Evolutionary conservation across 2,329 filamentous ascomycete species (phyloP).

Genomic region (Pyrenophora teres): DNA sequence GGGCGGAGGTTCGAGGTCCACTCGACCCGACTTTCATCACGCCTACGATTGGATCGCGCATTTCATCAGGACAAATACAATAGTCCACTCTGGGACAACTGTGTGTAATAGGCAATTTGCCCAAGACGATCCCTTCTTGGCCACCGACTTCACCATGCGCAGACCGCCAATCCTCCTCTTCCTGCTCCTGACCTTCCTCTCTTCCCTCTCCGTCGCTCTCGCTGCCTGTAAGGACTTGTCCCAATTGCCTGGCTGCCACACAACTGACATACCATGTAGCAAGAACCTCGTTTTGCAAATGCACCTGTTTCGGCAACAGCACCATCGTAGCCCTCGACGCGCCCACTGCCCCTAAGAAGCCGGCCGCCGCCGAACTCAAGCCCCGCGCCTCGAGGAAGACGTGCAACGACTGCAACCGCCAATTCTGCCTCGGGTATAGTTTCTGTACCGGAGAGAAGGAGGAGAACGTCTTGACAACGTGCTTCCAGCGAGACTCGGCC

Average conservation of each 20-base stretch:
- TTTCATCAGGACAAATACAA: background rate
- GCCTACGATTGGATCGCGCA: background rate
- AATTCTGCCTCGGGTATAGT: slow-evolving; percentile 68
- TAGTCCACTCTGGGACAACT: background rate
- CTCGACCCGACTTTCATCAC: slow-evolving; percentile 8
- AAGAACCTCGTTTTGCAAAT: slow-evolving; percentile 72
- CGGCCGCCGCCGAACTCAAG: slow-evolving; percentile 12
- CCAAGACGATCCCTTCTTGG: background rate
- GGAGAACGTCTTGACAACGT: slow-evolving; percentile 68
- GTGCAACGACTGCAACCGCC: slow-evolving; percentile 70
- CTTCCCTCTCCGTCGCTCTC: slow-evolving; percentile 47
- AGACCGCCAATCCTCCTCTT: slow-evolving; percentile 29
- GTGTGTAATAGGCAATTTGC: background rate
- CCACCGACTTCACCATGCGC: slow-evolving; percentile 24
- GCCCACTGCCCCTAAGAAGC: slow-evolving; percentile 36
- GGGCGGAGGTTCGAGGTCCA: slow-evolving; percentile 20
- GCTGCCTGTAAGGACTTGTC: slow-evolving; percentile 49
- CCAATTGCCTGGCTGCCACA: background rate
- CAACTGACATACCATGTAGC: slow-evolving; percentile 37
- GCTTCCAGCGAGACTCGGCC: slow-evolving; percentile 70
- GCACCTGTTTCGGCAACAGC: slow-evolving; percentile 69
- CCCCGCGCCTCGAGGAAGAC: slow-evolving; percentile 51
- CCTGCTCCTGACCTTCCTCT: slow-evolving; percentile 34
- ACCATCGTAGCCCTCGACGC: slow-evolving; percentile 69
- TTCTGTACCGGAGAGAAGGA: slow-evolving; percentile 65